These are phyloP conservation scores for Emergomyces africanus DNA, from an alignment of 2,329 filamentous ascomycete species.

Conservation along the genomic window DNA sequence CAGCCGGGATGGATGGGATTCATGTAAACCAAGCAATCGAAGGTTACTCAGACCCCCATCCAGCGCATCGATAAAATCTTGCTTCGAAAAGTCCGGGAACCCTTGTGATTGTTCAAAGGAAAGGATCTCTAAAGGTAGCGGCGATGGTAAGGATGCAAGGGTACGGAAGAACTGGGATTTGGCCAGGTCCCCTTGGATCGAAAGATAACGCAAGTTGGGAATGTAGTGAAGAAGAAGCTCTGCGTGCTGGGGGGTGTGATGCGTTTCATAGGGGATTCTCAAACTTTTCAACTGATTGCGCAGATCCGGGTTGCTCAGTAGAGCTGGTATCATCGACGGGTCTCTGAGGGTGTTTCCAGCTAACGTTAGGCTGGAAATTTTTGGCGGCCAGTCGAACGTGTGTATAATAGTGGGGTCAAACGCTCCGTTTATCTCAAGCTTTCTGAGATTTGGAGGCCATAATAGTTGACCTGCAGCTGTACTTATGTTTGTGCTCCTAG, in stretches of 20 bases:
- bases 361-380: conserved; percentile 14
- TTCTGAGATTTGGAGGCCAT: conserved; percentile 19
- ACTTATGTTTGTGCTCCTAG: conserved; percentile 11
- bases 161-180: background rate
- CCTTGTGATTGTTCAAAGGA: conserved; percentile 16
- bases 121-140: conserved; percentile 17
- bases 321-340: background rate
- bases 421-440: conserved; percentile 9
- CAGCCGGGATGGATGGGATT: conserved; percentile 2
- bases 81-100: conserved; percentile 13
- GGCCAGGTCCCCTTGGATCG: background rate
- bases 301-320: background rate
- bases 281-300: background rate
- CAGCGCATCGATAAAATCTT: conserved; percentile 14
- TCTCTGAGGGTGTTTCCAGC: conserved; percentile 7
- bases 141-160: background rate
- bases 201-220: background rate
- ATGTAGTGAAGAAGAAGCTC: background rate
- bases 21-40: conserved; percentile 17
- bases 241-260: background rate
- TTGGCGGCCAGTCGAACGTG: conserved; percentile 18
- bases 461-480: conserved; percentile 4
- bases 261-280: background rate
- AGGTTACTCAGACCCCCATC: conserved; percentile 15
- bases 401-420: conserved; percentile 3